phyloP scores from a whole-genome alignment of 2,329 filamentous ascomycete species.

The Alternaria ethzedia region DNA sequence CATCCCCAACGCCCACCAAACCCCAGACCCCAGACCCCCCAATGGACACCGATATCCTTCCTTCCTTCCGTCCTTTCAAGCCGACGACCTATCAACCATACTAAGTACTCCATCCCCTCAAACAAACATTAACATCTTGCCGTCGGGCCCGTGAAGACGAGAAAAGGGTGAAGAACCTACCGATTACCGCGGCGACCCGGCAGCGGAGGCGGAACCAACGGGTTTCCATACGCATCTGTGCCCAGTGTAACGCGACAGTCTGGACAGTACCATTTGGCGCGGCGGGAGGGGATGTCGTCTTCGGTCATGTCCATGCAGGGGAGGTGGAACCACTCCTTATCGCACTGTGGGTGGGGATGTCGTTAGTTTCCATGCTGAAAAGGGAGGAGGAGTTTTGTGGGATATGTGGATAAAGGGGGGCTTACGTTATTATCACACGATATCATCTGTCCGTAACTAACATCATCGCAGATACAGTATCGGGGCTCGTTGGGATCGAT shows the following conservation, averaged over 20 bases:
- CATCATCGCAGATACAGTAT: slow-evolving; percentile 80
- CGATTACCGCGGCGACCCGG: slow-evolving; percentile 42
- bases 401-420: too few relatives aligned
- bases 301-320: slow-evolving; percentile 72
- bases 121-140: slow-evolving; percentile 37
- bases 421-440: slow-evolving; percentile 76
- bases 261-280: slow-evolving; percentile 85
- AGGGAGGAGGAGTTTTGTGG: background rate
- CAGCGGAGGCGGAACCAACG: slow-evolving; percentile 37
- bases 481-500: slow-evolving; percentile 77
- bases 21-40: background rate
- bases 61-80: slow-evolving; percentile 2
- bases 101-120: slow-evolving; percentile 46
- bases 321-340: slow-evolving; percentile 85
- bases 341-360: slow-evolving; percentile 60
- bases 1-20: background rate
- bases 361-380: background rate
- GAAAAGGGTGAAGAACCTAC: slow-evolving; percentile 34
- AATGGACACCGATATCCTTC: background rate
- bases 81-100: slow-evolving; percentile 18
- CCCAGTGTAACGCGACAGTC: slow-evolving; percentile 60
- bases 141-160: slow-evolving; percentile 13
- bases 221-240: slow-evolving; percentile 45
- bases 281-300: slow-evolving; percentile 68
- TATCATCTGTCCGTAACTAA: slow-evolving; percentile 85